Evolutionary conservation across 176 grass and related monocot species (phyloP), one percentile per base, ranked within the genome.

Genomic region (Leersia perrieri): DNA sequence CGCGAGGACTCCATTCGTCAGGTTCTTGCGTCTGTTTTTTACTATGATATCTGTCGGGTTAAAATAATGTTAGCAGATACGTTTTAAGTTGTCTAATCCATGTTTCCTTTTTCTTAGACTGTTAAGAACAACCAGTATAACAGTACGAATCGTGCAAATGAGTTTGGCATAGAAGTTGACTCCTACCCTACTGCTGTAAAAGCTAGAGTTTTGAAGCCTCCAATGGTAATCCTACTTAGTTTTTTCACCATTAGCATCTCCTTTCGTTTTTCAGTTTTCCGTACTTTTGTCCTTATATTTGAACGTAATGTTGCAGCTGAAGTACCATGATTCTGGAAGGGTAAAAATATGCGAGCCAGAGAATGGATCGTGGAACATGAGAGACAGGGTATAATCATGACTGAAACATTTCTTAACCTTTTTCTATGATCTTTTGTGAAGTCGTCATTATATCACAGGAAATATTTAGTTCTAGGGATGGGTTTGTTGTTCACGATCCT

Each of bases 141-240:
- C 39, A 72, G 42, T 9, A 75, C 89, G 33, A 32, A 77, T 9
- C 91, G 72, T 60, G 92, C 87, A 32, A 80, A 55, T 5, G 94
- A 97, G 64, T 97, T 97, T 12, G 92, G 89, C 9, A 90, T 97
- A 71, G 77, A 86, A 80, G 77, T 89, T 72, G 82, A 90, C 55
- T 14, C 55, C 38, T 72, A 35, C 15, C 88, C 83, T 77, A 84
- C 88, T 63, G 45, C 78, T 42, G 58, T 90, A 33, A 36, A 88
- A 35, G 85, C 91, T 80, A 87, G 91, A 80, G 60, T 94, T 80
- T 66, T 94, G 29, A 71, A 83, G 14, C 4, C 91, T 13, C 91
- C 91, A 60, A 55, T 13, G 49, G 91, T 94, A 72, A 76, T 64
- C 72, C 30, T 81, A 11, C 72, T 77, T 45, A 29, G 42, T n/a